phyloP scores from a whole-genome alignment of 768 basidiomycete genomes.

The Steccherinum ochraceum region DNA sequence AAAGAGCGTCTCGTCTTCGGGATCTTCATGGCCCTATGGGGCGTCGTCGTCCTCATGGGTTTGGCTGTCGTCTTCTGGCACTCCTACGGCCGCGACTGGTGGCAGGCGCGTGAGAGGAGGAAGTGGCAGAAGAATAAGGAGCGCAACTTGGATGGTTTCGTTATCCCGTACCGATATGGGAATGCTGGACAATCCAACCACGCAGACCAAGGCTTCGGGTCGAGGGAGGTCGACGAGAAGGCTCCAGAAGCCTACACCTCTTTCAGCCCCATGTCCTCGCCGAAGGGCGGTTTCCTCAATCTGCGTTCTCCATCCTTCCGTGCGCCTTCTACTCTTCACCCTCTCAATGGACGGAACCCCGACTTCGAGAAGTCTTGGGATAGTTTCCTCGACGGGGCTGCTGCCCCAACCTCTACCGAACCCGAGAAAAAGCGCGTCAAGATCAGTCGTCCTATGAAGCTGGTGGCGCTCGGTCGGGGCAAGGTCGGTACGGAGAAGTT shows the following conservation, averaged over 20 bases:
- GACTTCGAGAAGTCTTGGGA: slow-evolving; percentile 11
- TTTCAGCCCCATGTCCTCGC: background rate
- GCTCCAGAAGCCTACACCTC: background rate
- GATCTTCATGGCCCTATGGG: slow-evolving; percentile 83
- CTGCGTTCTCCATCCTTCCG: slow-evolving; percentile 1
- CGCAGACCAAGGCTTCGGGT: background rate
- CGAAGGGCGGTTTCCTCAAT: slow-evolving; percentile 1
- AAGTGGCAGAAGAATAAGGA: slow-evolving; percentile 50
- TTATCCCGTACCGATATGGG: slow-evolving; percentile 17
- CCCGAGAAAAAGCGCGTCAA: slow-evolving; percentile 1
- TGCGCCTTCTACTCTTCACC: slow-evolving; percentile 1
- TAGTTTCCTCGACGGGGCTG: slow-evolving; percentile 7
- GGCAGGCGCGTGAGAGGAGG: slow-evolving; percentile 41
- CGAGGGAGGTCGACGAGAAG: slow-evolving; percentile 2
- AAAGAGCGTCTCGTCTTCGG: slow-evolving; percentile 81
- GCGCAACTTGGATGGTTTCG: slow-evolving; percentile 38
- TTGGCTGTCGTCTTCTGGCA: slow-evolving; percentile 67
- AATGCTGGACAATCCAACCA: background rate
- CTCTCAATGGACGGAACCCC: slow-evolving; percentile 4
- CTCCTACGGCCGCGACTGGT: slow-evolving; percentile 44
- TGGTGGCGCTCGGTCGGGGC: slow-evolving; percentile 33
- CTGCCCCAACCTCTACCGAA: background rate
- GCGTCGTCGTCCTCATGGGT: slow-evolving; percentile 76
- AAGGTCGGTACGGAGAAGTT: slow-evolving; percentile 30
- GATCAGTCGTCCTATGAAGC: slow-evolving; percentile 29